Evolutionary conservation across 73 alveolate species (phyloP).

Genomic region (Paramecium bursaria): DNA sequence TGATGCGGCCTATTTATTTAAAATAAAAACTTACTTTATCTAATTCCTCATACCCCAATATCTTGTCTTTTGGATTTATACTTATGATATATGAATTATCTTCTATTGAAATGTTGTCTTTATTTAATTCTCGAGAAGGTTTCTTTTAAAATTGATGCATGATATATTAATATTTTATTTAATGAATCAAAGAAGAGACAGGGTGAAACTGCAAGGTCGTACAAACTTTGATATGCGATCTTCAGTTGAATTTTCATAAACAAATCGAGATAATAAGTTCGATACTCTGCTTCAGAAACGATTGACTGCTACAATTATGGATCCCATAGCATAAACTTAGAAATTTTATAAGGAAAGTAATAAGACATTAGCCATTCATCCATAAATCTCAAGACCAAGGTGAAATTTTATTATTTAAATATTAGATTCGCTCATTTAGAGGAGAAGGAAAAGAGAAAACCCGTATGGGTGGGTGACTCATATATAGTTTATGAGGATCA

Average conservation of each 20-base stretch:
- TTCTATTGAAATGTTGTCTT: no score
- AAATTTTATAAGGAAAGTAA: constrained; percentile 29
- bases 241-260: constrained; percentile 50
- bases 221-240: constrained; percentile 43
- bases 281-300: constrained; percentile 45
- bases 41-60: no score
- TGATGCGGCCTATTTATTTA: no score
- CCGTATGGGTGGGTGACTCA: constrained; percentile 71
- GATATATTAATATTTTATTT: constrained; percentile 2
- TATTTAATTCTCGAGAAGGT: no score
- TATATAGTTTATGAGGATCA: constrained; percentile 33
- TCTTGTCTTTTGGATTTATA: no score
- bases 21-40: no score
- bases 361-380: constrained; percentile 1
- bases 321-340: constrained; percentile 62
- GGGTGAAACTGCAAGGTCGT: constrained; percentile 59
- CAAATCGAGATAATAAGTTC: constrained; percentile 56
- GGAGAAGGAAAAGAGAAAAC: constrained; percentile 58
- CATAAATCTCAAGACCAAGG: constrained; percentile 39
- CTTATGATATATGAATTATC: no score
- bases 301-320: constrained; percentile 38
- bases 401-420: neutral
- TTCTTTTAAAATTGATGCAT: no score
- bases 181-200: constrained; percentile 40
- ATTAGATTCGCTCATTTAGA: constrained; percentile 65